These are phyloP conservation scores for Pseudogymnoascus sp. DNA, from an alignment of 2,329 filamentous ascomycete genomes.

Conservation along the genomic window DNA sequence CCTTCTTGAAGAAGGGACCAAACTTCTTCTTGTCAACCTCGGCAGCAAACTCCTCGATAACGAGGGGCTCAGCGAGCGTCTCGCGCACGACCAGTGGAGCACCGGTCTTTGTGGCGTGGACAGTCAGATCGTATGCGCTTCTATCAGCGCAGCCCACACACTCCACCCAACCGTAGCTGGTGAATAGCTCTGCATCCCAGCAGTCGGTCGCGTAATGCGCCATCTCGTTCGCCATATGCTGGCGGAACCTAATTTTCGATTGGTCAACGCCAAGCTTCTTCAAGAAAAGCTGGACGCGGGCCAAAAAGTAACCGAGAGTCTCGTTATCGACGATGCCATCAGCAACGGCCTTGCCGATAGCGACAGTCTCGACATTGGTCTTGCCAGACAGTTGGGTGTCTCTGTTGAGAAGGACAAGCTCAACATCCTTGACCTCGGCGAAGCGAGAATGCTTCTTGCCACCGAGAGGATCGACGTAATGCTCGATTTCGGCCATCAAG, in stretches of 20 bases:
- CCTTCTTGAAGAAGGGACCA: constrained; percentile 90
- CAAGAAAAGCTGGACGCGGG: constrained; percentile 86
- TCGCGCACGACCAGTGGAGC: constrained; percentile 79
- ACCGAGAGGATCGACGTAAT: constrained; percentile 89
- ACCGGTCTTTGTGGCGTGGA: constrained; percentile 89
- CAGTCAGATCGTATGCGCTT: constrained; percentile 86
- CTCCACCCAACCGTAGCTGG: constrained; percentile 94
- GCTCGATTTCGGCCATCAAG: constrained; percentile 98
- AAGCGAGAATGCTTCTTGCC: constrained; percentile 94
- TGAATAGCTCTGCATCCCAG: constrained; percentile 93
- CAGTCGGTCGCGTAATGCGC: constrained; percentile 95
- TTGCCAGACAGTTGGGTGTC: constrained; percentile 80
- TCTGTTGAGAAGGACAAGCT: constrained; percentile 77
- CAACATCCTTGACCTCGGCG: constrained; percentile 71
- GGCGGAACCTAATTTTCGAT: constrained; percentile 86
- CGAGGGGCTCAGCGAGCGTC: constrained; percentile 66
- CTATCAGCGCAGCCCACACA: constrained; percentile 95
- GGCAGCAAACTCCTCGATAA: constrained; percentile 79
- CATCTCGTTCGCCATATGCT: constrained; percentile 90
- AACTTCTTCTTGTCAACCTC: constrained; percentile 94
- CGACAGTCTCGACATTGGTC: constrained; percentile 63
- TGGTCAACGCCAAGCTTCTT: constrained; percentile 79
- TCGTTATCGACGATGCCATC: constrained; percentile 87
- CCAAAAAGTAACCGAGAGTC: constrained; percentile 95
- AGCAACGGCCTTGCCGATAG: constrained; percentile 80